Base-by-base conservation (phyloP, 768 basidiomycete species). In the Suillus clintonianus region DNA sequence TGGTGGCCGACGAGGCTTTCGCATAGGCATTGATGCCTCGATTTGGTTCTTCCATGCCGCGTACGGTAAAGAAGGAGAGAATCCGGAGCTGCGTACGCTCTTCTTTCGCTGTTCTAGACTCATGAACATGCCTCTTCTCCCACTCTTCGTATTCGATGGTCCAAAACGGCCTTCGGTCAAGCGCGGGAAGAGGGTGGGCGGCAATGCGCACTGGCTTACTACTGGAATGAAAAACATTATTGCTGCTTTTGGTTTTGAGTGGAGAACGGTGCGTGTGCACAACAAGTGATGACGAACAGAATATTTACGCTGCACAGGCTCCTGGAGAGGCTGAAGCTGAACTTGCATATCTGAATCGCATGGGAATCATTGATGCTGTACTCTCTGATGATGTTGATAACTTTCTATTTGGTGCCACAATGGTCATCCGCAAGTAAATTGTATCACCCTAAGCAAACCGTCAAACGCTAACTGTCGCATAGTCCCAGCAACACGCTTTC, bases 321-420 rank as follows among this genome's bases (percentile, higher is more conserved):
- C 95, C 95, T 7, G 95, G 94, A 19, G 96, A 97, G 76, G 96
- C 96, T 0, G 96, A 98, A 74, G 95, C 95, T 0, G 95, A 97
- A 71, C 81, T 98, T 3, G 95, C 95, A 0, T 89, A 92, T 65
- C 81, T 98, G 60, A 95, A 94, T 69, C 80, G 84, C 5, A 85
- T 89, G 48, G 94, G 94, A 3, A 74, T 91, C 59, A 91, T 98
- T 62, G 96, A 98, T 71, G 93, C 89, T 0, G 85, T 97, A 30
- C 81, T 96, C 50, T 92, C 95, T 0, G 96, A 98, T 74, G 96
- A 97, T 69, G 95, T 95, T 2, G 95, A 98, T 71, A 95, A 88
- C 61, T 90, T 97, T 71, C 77, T 97, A 3, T 98, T 98, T 65
- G 95, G 95, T 24, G 95, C 94, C 1, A 83, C 78, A 6, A 86